These are phyloP conservation scores for Picea glauca DNA, from an alignment of 75 land plant species.

Conservation along the genomic window DNA sequence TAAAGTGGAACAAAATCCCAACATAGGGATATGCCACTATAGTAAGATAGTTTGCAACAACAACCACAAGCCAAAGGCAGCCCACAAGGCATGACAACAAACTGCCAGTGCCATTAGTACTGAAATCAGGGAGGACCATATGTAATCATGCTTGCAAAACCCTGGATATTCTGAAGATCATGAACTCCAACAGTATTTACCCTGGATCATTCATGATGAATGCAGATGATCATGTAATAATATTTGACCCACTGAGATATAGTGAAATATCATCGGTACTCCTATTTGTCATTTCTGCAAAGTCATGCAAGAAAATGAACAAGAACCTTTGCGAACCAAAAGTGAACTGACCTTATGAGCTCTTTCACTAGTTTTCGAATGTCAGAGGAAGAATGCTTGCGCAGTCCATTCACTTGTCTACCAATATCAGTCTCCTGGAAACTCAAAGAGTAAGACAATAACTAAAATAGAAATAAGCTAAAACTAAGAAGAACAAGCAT, in stretches of 20 bases:
- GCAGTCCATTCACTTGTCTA: constrained; percentile 68
- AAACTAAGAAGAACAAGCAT: neutral
- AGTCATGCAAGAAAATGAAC: neutral
- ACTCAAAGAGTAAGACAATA: neutral
- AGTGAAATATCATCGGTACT: neutral
- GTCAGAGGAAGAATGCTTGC: constrained; percentile 70
- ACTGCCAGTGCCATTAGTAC: too few species aligned
- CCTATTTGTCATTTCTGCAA: neutral
- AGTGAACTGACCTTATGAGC: constrained; percentile 59
- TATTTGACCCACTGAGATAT: neutral
- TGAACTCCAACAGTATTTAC: too few species aligned
- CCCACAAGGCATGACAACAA: too few species aligned
- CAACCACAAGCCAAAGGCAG: too few species aligned
- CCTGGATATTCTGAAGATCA: too few species aligned
- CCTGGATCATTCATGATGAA: neutral
- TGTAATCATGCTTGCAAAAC: too few species aligned
- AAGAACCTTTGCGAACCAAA: neutral
- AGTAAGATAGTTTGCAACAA: too few species aligned
- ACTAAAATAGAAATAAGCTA: neutral
- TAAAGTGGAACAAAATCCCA: too few species aligned
- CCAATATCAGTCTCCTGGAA: constrained; percentile 89
- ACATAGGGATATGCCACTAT: too few species aligned
- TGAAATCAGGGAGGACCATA: too few species aligned
- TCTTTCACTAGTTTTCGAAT: constrained; percentile 63
- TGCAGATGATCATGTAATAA: neutral